phyloP scores from a whole-genome alignment of 495 filamentous ascomycete genomes.

The Choiromyces venosus region DNA sequence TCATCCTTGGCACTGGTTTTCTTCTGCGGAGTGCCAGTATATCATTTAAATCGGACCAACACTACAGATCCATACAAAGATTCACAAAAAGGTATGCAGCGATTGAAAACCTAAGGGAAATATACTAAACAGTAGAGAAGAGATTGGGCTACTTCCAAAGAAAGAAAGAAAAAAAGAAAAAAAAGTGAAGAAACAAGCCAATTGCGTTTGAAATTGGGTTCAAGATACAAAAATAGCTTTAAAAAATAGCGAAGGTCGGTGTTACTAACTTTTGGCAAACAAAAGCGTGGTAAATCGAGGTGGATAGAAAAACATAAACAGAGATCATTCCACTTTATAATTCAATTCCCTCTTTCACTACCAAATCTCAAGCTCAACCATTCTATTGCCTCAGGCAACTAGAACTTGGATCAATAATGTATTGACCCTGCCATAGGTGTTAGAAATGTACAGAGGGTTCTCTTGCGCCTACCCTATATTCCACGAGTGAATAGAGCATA shows the following conservation, averaged over 20 bases:
- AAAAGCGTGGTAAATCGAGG: background rate
- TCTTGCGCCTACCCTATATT: conserved; percentile 38
- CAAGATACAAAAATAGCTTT: background rate
- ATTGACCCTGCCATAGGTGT: background rate
- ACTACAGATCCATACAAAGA: background rate
- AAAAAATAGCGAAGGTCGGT: background rate
- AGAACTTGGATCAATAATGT: background rate
- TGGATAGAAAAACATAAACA: background rate
- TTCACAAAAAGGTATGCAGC: background rate
- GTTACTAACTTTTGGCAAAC: background rate
- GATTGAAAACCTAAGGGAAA: background rate
- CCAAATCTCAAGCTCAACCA: background rate
- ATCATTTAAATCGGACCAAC: no score
- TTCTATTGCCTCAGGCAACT: background rate
- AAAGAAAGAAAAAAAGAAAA: background rate
- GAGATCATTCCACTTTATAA: background rate
- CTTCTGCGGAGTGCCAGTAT: background rate
- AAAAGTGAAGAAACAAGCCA: background rate
- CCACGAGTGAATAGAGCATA: conserved; percentile 26
- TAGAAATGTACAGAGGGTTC: conserved; percentile 40
- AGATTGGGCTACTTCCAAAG: background rate
- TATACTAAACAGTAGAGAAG: background rate
- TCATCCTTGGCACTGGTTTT: background rate
- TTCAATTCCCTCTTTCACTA: background rate
- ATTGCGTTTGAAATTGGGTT: background rate